Conservation (phyloP, 176 grass and related monocot species). For the Triticum dicoccoides region DNA sequence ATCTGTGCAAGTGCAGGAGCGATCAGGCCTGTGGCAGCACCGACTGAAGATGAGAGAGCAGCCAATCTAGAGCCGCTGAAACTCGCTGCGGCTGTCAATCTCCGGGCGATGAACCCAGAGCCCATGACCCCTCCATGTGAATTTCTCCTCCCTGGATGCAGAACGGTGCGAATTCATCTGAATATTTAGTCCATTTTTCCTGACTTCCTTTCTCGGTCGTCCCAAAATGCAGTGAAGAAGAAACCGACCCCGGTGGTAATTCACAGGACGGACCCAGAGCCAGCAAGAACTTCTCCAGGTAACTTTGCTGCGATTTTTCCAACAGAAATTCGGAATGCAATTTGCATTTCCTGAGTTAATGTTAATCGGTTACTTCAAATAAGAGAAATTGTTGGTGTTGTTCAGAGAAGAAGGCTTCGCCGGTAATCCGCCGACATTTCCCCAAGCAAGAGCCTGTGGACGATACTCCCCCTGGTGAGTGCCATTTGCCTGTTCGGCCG, state of each 20-base stretch:
- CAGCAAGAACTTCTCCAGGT: slow-evolving; percentile 42
- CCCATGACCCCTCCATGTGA: slow-evolving; percentile 50
- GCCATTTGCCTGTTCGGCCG: not conserved
- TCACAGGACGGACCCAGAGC: slow-evolving; percentile 33
- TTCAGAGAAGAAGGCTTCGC: slow-evolving; percentile 58
- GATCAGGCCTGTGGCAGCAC: not conserved
- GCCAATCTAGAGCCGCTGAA: slow-evolving; percentile 27
- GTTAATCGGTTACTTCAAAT: not conserved
- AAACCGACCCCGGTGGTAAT: slow-evolving; percentile 39
- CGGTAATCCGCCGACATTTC: not conserved
- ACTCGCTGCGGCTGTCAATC: slow-evolving; percentile 20
- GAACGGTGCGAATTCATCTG: not conserved
- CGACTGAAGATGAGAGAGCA: not conserved
- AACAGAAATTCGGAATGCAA: not conserved
- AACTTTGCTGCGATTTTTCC: not conserved
- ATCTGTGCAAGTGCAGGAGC: slow-evolving; percentile 10
- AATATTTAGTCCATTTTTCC: not conserved
- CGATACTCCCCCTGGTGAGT: slow-evolving; percentile 37
- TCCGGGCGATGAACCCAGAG: slow-evolving; percentile 34
- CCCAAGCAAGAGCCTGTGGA: slow-evolving; percentile 56
- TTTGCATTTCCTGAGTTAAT: not conserved
- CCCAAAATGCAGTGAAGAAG: slow-evolving; percentile 49
- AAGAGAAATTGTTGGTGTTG: not conserved
- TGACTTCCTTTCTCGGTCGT: not conserved
- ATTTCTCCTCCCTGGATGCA: not conserved